These are phyloP conservation scores for Pseudogymnoascus sp. DNA, from an alignment of 2,329 filamentous ascomycete species.

Conservation along the genomic window DNA sequence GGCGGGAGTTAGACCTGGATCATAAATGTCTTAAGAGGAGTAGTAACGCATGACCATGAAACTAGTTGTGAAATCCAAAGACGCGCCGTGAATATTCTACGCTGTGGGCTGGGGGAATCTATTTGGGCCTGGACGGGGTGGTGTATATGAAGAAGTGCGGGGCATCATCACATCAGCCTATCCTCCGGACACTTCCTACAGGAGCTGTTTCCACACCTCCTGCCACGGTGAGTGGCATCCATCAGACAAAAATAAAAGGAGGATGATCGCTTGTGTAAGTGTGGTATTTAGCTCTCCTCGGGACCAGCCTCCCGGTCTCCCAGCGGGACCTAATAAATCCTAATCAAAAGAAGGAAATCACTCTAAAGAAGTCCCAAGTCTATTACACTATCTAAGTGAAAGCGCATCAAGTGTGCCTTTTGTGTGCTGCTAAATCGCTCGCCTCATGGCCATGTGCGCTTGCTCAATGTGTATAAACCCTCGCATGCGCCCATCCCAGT, in stretches of 20 bases:
- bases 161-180: neutral
- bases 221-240: neutral
- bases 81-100: neutral
- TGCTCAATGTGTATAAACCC: constrained; percentile 7
- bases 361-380: constrained; percentile 5
- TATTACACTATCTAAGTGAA: constrained; percentile 9
- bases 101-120: neutral
- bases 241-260: neutral
- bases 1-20: neutral
- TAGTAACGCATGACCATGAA: constrained; percentile 1
- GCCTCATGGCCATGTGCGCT: constrained; percentile 6
- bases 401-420: constrained; percentile 4
- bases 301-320: neutral
- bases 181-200: neutral
- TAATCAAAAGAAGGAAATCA: neutral
- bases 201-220: neutral
- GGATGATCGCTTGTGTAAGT: neutral
- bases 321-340: neutral
- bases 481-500: neutral
- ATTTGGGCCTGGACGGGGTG: neutral
- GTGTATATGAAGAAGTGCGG: neutral
- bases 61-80: neutral
- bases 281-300: neutral
- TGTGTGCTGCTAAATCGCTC: neutral
- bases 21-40: neutral